Base-by-base conservation (phyloP, 1,284 basidiomycete genomes). In the Pseudozyma pruni region DNA sequence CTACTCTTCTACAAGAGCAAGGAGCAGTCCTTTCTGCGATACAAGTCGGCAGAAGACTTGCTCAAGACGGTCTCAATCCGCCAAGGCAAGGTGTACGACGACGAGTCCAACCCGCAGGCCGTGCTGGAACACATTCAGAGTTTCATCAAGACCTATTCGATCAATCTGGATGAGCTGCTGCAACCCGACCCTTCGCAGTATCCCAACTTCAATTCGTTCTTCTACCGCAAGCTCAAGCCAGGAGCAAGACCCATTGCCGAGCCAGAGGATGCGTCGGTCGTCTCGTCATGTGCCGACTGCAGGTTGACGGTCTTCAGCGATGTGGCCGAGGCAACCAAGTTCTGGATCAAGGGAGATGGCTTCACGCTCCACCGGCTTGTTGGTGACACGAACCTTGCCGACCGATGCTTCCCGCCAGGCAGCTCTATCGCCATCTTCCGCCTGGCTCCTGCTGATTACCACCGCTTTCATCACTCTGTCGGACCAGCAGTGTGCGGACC, bases 331-430 rank as follows among this genome's bases (percentile, higher is more conserved):
- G 93, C 96, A 1, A 96, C 92, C 2, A 85, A 86, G 31, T 85
- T 97, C 6, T 98, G 96, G 95, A 96, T 98, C 85, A 98, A 98
- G 81, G 96, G 95, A 0, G 89, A 93, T 31, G 93, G 96, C 74
- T 98, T 98, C 81, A 90, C 89, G 0, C 86, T 98, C 6, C 86
- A 85, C 4, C 86, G 89, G 3, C 85, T 98, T 29, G 86, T 98
- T 0, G 94, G 94, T 0, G 56, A 72, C 31, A 68, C 63, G 11
- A 52, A 66, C 27, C 53, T 67, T 91, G 85, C 87, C 10, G 71
- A 68, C 31, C 52, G 67, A 20, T 46, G 54, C 39, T 70, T 78
- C 53, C 59, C 62, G n/a, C 68, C 71, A 6, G 69, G 69, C 48
- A 72, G 69, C 58, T 72, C 69, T 27, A 73, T 91, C 1, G 89